Evolutionary conservation across 2,329 filamentous ascomycete species (phyloP), one percentile per base, ranked within the genome.

Genomic region (Periconia sp.): DNA sequence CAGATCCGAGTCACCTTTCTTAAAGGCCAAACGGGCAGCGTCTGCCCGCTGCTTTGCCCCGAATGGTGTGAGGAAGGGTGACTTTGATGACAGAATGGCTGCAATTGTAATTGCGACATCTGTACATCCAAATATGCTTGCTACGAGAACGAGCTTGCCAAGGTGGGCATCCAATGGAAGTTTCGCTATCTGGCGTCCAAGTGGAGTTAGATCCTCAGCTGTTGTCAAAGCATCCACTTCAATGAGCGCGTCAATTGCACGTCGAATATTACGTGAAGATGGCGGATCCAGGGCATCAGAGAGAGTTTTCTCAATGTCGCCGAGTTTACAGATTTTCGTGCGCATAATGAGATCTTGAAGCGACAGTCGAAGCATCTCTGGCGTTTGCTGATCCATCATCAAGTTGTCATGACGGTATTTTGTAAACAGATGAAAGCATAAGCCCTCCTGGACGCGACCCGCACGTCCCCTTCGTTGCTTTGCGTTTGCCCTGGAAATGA

Each of bases 391-490:
- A 49, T 95, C 91, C 36, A 85, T 85, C 81, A 97, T 90, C 45
- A 83, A 64, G 43, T 83, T 83, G 64, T 97, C 92, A 64, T 96
- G 90, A 6, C 92, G 84, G 59, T 91, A 82, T 59, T 87, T 94
- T 1, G 94, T 96, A 65, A 97, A 96, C 46, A 99, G 78, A 63
- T 99, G 94, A 71, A 96, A 97, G 71, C 94, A 97, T 1, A 97
- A 77, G 6, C 94, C 94, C 58, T 95, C 85, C 68, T 96, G 92
- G 1, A 99, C 94, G 80, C 94, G 89, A 26, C 94, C 94, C 40
- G 94, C 94, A 77, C 94, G 85, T 45, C 94, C 94, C 52, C 92
- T 85, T 46, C 94, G 85, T 68, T 99, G 94, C 64, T 96, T 96
- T 1, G 94, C 92, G 65, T 97, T 97, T 11, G 94, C 94, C 40